Base-by-base conservation (phyloP, 495 filamentous ascomycete species). In the Trichoderma orchidacearum region DNA sequence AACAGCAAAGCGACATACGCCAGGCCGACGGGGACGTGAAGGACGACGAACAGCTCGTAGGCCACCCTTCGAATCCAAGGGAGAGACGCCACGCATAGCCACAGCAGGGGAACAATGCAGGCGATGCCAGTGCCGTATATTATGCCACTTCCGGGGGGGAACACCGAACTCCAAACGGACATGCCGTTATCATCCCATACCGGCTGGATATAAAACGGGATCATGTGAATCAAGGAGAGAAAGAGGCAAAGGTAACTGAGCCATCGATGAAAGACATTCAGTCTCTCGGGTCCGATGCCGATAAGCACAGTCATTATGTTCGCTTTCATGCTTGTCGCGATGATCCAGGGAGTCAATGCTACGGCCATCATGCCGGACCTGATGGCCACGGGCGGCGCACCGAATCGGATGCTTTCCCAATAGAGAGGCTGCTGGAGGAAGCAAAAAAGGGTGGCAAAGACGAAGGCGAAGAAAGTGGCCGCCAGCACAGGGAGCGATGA, bases 261-360 rank as follows among this genome's bases (percentile, higher is more conserved):
- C 93, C 93, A 97, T 59, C 92, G 84, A 72, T 97, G 92, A 56
- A 97, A 77, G 30, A 94, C 89, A 62, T 95, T 96, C 54, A 97
- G 76, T 28, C 93, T 77, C 71, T 97, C 92, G 52, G 92, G 92
- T 4, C 90, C 86, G 62, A 97, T 90, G 11, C 92, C 92, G 5
- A 91, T 96, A 58, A 95, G 72, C 60, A 94, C 69, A 4, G 83
- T 85, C 51, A 97, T 82, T 23, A 95, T 61, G 68, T 96, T 97
- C 17, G 89, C 85, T 68, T 96, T 96, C 75, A 89, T 94, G 64
- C 86, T 89, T 13, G 91, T 80, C 5, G 85, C 90, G 21, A 96
- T 69, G 55, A 96, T 90, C 87, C 91, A 97, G 5, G 92, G 92
- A 23, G 92, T 85, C 86, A 95, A 87, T 27, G 92, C 87, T 17